Evolutionary conservation across 768 basidiomycete genomes (phyloP).

Genomic region (Strobilomyces dryophilus): DNA sequence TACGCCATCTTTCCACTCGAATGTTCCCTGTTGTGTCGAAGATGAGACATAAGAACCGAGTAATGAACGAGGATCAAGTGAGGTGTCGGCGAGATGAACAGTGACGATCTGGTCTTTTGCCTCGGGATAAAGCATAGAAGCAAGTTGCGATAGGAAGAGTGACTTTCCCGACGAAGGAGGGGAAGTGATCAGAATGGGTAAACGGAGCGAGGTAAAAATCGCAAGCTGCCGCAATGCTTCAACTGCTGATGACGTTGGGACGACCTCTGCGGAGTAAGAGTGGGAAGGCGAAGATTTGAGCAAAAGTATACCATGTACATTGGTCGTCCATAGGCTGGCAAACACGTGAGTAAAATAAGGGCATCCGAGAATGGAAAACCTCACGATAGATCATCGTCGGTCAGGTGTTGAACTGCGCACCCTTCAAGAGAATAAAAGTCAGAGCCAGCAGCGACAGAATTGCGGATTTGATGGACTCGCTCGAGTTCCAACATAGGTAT

Average conservation of each 20-base stretch:
- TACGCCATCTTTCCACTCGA: constrained; percentile 96
- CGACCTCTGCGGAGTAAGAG: constrained; percentile 37
- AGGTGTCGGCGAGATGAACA: constrained; percentile 92
- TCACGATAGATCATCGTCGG: constrained; percentile 54
- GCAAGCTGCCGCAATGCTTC: constrained; percentile 60
- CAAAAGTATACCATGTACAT: constrained; percentile 65
- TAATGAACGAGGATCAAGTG: constrained; percentile 88
- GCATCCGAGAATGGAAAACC: constrained; percentile 9
- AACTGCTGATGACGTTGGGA: constrained; percentile 61
- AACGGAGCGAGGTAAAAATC: constrained; percentile 56
- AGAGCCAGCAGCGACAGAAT: constrained; percentile 38
- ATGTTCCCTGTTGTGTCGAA: constrained; percentile 73
- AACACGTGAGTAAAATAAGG: constrained; percentile 6
- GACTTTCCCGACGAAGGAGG: constrained; percentile 88
- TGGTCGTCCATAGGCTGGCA: constrained; percentile 50
- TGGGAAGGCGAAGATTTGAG: constrained; percentile 42
- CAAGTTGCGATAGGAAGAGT: constrained; percentile 73
- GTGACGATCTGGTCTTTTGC: constrained; percentile 68
- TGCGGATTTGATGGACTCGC: constrained; percentile 51
- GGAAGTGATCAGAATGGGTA: constrained; percentile 82
- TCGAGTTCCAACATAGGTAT: constrained; percentile 66
- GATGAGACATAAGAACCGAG: constrained; percentile 94
- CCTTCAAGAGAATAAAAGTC: constrained; percentile 45
- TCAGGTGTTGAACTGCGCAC: constrained; percentile 33
- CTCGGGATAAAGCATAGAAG: constrained; percentile 56